Evolutionary conservation across 1,284 basidiomycete species (phyloP), one percentile per base, ranked within the genome.

Genomic region (Agroathelia rolfsii): DNA sequence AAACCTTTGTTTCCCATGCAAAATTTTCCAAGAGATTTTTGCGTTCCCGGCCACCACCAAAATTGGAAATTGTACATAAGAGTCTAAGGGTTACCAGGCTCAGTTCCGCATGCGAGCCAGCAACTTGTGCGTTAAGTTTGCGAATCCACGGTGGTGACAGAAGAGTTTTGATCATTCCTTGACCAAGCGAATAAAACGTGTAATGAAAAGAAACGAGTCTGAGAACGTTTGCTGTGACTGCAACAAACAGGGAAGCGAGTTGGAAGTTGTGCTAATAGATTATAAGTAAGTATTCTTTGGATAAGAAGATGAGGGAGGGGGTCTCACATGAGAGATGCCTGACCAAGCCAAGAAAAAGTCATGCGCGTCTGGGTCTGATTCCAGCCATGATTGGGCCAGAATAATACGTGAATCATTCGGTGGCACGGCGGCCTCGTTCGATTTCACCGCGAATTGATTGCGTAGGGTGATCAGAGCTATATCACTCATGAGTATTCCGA

Each of bases 1-100:
- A 4, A 37, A 77, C 82, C 62, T 85, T 87, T 20, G 66, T 61
- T 34, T 83, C 81, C 84, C 85, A 88, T 5, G 71, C 65, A 49
- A 85, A 80, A 0, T 58, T 57, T 33, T 85, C 82, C 17, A 76
- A 51, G 1, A 82, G 57, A 0, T 57, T 43, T 42, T 69, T 76
- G 30, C 68, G 64, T 39, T 85, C 81, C 16, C 62, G 55, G 6
- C 80, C 78, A 20, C 75, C 66, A 2, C 66, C 73, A 46, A 79
- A 85, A 1, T 50, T 47, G 3, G 78, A 74, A 41, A 85, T 62
- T 0, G 59, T 53, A 38, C 71, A 63, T 44, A 72, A 71, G 7
- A 86, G 49, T 44, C 76, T 81, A 40, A 88, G 51, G 0, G 76
- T 66, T 1, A 69, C 64, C 3, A 85, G 58, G 15, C 77, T 66